Conservation (phyloP, 768 basidiomycete genomes). For the Podaxis carcinomalis region DNA sequence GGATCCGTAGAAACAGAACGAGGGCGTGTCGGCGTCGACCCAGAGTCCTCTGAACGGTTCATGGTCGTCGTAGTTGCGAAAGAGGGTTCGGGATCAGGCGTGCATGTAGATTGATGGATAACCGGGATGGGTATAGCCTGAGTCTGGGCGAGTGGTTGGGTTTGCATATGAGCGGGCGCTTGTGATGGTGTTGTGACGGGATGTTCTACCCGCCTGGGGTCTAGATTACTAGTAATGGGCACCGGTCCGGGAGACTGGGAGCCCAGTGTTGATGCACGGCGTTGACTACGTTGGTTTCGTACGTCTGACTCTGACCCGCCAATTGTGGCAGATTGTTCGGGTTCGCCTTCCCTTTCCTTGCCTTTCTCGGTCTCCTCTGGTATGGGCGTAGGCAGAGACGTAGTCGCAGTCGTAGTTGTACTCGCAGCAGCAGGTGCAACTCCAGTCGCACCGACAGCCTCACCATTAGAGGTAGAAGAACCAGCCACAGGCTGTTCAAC, state of each 20-base stretch:
- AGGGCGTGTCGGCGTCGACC: neutral
- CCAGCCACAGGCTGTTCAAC: neutral
- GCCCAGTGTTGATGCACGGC: too few species aligned
- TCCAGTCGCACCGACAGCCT: neutral
- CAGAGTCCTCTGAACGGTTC: conserved; percentile 3
- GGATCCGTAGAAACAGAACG: neutral
- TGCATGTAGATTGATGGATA: neutral
- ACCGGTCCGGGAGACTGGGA: too few species aligned
- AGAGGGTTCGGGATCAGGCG: too few species aligned
- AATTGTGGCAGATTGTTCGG: conserved; percentile 1
- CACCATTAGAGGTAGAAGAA: neutral
- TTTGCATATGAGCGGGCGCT: neutral
- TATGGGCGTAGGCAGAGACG: neutral
- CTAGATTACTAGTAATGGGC: neutral
- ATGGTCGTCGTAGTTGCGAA: neutral
- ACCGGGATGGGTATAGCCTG: neutral
- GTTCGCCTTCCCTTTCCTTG: conserved; percentile 21
- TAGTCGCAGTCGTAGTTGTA: neutral
- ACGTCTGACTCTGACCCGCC: neutral
- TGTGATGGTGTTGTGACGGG: neutral
- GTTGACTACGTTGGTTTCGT: neutral
- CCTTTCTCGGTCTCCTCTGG: conserved; percentile 22
- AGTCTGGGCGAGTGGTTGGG: neutral
- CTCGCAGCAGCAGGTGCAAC: neutral
- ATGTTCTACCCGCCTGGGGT: neutral